Conservation (phyloP, 306 rosid species). For the Aeschynomene evenia region DNA sequence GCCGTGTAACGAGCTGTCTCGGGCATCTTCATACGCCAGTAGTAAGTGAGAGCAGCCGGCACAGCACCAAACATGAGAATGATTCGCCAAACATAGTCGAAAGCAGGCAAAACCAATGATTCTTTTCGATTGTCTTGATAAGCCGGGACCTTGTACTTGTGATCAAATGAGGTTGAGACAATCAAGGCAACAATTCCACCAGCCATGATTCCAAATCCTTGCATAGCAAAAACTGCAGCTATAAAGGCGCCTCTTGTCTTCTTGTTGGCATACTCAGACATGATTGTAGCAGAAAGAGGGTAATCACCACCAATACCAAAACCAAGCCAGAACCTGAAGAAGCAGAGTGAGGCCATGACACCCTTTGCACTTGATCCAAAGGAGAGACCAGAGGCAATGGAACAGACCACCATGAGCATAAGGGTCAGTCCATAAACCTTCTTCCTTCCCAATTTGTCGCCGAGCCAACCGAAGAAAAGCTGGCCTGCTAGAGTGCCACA, state of each 20-base stretch:
- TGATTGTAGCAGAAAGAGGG: constrained; percentile 90
- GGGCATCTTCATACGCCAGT: constrained; percentile 95
- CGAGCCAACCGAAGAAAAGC: constrained; percentile 96
- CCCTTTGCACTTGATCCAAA: constrained; percentile 41
- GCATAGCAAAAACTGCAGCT: constrained; percentile 94
- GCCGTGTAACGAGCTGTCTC: constrained; percentile 95
- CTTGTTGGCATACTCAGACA: constrained; percentile 95
- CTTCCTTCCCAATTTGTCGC: constrained; percentile 84
- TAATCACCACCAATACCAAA: constrained; percentile 96
- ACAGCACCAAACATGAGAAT: constrained; percentile 69
- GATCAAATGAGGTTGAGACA: constrained; percentile 54
- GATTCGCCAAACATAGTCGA: constrained; percentile 80
- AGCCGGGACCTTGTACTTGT: constrained; percentile 48
- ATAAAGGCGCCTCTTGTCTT: constrained; percentile 88
- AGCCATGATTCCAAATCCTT: constrained; percentile 78
- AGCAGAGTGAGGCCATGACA: constrained; percentile 68
- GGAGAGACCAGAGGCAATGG: constrained; percentile 74
- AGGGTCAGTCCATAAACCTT: constrained; percentile 76
- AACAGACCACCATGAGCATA: constrained; percentile 67
- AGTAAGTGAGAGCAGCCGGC: constrained; percentile 76
- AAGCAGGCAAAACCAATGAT: constrained; percentile 46
- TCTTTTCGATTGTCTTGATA: background rate
- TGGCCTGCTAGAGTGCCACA: constrained; percentile 78
- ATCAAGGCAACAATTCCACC: constrained; percentile 76
- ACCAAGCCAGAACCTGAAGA: constrained; percentile 96